These are phyloP conservation scores for Oropetium thomaeum DNA, from an alignment of 176 grass and related monocot species.

Conservation along the genomic window DNA sequence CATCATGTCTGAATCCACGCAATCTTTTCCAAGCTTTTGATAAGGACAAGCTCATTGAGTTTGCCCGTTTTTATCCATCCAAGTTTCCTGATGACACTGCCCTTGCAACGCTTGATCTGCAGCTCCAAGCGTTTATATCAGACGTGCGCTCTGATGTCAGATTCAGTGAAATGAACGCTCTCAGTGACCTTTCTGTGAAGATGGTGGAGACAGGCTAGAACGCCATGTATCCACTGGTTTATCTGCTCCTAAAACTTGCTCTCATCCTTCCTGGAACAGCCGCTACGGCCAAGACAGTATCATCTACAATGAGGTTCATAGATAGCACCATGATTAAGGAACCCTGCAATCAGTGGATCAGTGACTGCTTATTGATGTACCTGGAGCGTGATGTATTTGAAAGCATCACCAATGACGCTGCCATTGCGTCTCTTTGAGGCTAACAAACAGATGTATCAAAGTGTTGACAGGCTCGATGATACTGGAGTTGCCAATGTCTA, in stretches of 20 bases:
- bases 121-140: constrained; percentile 17
- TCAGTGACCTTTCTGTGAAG: constrained; percentile 25
- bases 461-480: no score
- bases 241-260: constrained; percentile 30
- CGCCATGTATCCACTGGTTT: constrained; percentile 7
- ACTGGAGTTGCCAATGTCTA: neutral
- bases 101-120: neutral
- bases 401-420: constrained; percentile 20
- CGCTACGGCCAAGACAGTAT: constrained; percentile 13
- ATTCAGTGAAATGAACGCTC: constrained; percentile 8
- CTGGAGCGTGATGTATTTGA: constrained; percentile 29
- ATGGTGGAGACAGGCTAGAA: constrained; percentile 38
- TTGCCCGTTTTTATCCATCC: constrained; percentile 11
- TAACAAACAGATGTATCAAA: neutral
- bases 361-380: constrained; percentile 34
- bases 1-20: constrained; percentile 18
- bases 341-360: constrained; percentile 33
- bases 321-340: constrained; percentile 12
- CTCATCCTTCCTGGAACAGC: constrained; percentile 35
- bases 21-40: constrained; percentile 36
- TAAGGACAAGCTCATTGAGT: constrained; percentile 24
- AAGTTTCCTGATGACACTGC: constrained; percentile 23
- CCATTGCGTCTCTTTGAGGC: neutral
- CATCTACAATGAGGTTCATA: constrained; percentile 25
- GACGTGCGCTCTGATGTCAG: constrained; percentile 17